Evolutionary conservation across 2,329 filamentous ascomycete species (phyloP).

Genomic region (Colletotrichum sp.): DNA sequence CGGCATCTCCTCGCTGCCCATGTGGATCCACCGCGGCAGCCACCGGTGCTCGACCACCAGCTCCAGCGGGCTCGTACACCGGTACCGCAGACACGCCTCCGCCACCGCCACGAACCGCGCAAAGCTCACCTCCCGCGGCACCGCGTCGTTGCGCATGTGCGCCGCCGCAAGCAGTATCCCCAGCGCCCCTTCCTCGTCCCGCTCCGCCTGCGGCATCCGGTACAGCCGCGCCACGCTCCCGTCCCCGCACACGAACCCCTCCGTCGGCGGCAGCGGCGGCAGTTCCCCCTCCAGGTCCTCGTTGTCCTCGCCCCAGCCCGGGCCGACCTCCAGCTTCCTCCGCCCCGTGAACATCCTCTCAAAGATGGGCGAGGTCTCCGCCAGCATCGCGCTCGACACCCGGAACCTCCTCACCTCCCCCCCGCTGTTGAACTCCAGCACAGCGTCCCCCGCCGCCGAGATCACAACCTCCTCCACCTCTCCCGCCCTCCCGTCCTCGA

Average conservation of each 20-base stretch:
- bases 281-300: constrained; percentile 39
- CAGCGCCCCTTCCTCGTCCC: constrained; percentile 45
- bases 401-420: constrained; percentile 49
- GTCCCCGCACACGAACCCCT: constrained; percentile 44
- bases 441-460: constrained; percentile 49
- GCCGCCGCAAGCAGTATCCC: constrained; percentile 56
- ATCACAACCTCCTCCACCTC: constrained; percentile 47
- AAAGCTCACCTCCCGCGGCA: constrained; percentile 53
- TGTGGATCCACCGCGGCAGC: constrained; percentile 57
- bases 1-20: constrained; percentile 51
- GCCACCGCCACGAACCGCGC: constrained; percentile 57
- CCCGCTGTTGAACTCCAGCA: constrained; percentile 57
- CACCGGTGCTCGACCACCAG: constrained; percentile 55
- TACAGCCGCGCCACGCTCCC: constrained; percentile 51
- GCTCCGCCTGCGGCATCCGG: constrained; percentile 57
- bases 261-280: constrained; percentile 34
- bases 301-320: constrained; percentile 39
- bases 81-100: constrained; percentile 54
- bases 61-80: constrained; percentile 56
- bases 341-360: constrained; percentile 48
- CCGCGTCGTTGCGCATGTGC: constrained; percentile 51
- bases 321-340: constrained; percentile 22
- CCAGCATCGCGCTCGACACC: constrained; percentile 55
- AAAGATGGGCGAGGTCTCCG: constrained; percentile 58
- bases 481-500: constrained; percentile 39